Evolutionary conservation across 179 eudicot species (phyloP), one percentile per base, ranked within the genome.

Genomic region (Beta lomatogona): DNA sequence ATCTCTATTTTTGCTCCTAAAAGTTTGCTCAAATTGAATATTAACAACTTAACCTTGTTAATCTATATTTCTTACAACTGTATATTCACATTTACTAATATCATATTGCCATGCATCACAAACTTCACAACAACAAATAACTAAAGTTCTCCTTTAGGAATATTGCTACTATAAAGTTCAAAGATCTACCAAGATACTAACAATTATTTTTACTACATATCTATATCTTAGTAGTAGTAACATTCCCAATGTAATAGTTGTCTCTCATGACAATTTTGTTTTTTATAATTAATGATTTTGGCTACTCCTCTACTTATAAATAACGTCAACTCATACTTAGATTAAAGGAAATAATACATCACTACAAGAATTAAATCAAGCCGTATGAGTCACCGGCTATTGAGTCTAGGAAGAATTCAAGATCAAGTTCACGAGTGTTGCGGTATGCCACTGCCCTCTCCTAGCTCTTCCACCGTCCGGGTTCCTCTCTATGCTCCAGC

Each of bases 1-100:
- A 6, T 9, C 50, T 28, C 41, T 66, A 8, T 0, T 46, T 58
- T 79, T 71, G 64, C 44, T 44, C 69, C n/a, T 67, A 68, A 53
- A 66, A 36, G 65, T 19, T 41, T 78, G 64, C 21, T 22, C 50
- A 28, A 79, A 54, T 67, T 70, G 19, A 54, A 44, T 79, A 67
- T 13, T 18, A 11, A 4, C 63, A 31, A 50, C 28, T 25, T 25
- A 25, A 25, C 16, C 63, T 77, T 77, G 15, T 70, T 79, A 70
- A 13, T 79, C 76, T 44, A 36, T 79, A 57, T 13, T 70, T 0
- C 18, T 44, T 28, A 46, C 48, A 72, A 46, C 22, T 15, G 60
- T 48, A 52, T 18, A 60, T 60, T 72, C 61, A 71, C 67, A 71
- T 60, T 72, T 25, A 55, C 64, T 70, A 19, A 71, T 41, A 2